Evolutionary conservation across 345 rosid species (phyloP), one percentile per base, ranked within the genome.

Genomic region (Linum trigynum): DNA sequence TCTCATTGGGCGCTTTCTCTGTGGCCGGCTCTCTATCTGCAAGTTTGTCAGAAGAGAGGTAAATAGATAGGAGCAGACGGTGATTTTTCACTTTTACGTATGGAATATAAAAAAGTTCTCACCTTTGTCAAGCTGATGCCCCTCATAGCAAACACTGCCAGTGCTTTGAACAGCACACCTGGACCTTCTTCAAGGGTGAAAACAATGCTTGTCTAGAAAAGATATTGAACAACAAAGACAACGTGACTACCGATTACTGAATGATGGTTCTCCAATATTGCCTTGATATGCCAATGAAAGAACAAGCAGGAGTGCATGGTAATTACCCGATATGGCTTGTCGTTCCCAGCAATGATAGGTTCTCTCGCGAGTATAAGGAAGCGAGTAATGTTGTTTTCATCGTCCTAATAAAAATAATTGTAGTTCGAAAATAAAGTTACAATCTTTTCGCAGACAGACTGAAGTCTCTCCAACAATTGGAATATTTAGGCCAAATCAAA

Each of bases 21-120:
- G 86, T 9, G 86, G 86, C 53, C 82, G 72, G 67, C 86, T 80
- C 76, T 80, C 84, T 9, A 83, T 83, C 84, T 83, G 71, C 39
- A 37, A 69, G 50, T 14, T 40, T 16, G 23, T 36, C 17, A 37
- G 64, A 37, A 12, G 32, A 39, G 38, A 61, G n/a, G 15, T 8
- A 51, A 23, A 36, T 63, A 67, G 12, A 17, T 64, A 58, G 62
- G 32, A 23, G 32, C 32, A 23, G 32, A 0, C 32, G 32, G 32
- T 23, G 32, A 23, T 23, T 23, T 23, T 23, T 23, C 32, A 23
- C 0, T 23, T 23, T 23, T 23, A 23, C 32, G 32, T 0, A 23
- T 23, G 32, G 32, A 23, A 23, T 23, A 23, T 23, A 23, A 15
- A 17, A 57, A 36, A 55, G 10, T 37, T 57, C 48, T 57, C 72